phyloP scores from a whole-genome alignment of 345 rosid species.

The Lumnitzera littorea region DNA sequence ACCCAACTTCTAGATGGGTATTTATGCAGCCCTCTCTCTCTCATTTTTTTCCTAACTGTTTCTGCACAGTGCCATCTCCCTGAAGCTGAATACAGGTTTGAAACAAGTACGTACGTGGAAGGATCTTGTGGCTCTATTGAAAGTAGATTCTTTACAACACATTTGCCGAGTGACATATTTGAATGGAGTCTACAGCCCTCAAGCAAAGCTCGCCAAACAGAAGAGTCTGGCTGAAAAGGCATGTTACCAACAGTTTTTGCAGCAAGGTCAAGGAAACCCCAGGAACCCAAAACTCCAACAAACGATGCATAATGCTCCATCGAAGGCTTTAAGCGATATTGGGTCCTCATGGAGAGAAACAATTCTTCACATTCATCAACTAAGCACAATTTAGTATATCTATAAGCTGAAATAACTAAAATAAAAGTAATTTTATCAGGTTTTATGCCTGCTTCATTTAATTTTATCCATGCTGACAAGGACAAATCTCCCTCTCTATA shows the following conservation, averaged over 20 bases:
- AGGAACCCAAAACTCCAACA: constrained; percentile 56
- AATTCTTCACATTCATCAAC: constrained; percentile 44
- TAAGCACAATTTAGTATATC: constrained; percentile 36
- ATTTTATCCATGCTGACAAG: constrained; percentile 45
- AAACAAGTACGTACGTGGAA: constrained; percentile 56
- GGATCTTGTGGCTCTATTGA: constrained; percentile 50
- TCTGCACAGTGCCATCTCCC: constrained; percentile 84
- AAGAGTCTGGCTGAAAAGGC: constrained; percentile 48
- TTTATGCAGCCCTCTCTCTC: constrained; percentile 47
- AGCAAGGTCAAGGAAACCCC: constrained; percentile 80
- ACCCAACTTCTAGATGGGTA: constrained; percentile 79
- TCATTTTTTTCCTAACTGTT: constrained; percentile 57
- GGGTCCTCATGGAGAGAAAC: constrained; percentile 46
- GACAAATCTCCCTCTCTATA: constrained; percentile 67
- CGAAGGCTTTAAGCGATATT: constrained; percentile 43
- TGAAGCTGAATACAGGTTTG: constrained; percentile 84
- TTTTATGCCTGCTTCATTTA: constrained; percentile 30
- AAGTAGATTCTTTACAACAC: constrained; percentile 46
- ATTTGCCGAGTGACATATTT: constrained; percentile 46
- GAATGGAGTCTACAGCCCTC: constrained; percentile 63
- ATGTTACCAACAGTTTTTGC: constrained; percentile 41
- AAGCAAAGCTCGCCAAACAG: constrained; percentile 67
- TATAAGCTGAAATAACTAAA: constrained; percentile 50
- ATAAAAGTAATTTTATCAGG: constrained; percentile 49
- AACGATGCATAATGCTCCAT: constrained; percentile 61